These are phyloP conservation scores for Fusarium falciforme DNA, from an alignment of 2,329 filamentous ascomycete species.

Conservation along the genomic window DNA sequence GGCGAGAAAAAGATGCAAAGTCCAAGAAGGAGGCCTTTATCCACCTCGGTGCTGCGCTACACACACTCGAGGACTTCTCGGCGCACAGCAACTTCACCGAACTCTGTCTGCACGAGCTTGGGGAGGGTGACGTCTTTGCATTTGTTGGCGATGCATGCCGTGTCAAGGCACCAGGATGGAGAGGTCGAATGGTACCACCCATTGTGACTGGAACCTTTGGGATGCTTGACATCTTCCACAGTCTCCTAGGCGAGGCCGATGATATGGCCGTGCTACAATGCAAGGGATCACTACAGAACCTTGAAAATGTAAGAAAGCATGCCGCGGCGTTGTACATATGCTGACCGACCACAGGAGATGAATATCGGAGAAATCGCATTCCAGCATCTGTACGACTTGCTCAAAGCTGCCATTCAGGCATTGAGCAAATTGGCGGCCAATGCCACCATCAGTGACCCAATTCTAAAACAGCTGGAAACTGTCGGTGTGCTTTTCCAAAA, in stretches of 20 bases:
- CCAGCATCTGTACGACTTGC: slow-evolving; percentile 46
- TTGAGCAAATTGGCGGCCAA: slow-evolving; percentile 40
- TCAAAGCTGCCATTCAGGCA: slow-evolving; percentile 41
- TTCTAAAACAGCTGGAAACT: slow-evolving; percentile 43
- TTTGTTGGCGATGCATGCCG: slow-evolving; percentile 44
- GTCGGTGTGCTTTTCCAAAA: slow-evolving; percentile 43
- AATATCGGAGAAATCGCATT: slow-evolving; percentile 61
- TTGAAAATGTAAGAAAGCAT: slow-evolving; percentile 63
- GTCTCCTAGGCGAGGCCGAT: slow-evolving; percentile 64
- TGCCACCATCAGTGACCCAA: slow-evolving; percentile 29
- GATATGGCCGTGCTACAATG: slow-evolving; percentile 56
- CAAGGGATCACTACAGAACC: slow-evolving; percentile 73
- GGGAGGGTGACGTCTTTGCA: slow-evolving; percentile 74
- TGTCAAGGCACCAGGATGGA: slow-evolving; percentile 63
- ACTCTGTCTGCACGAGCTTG: slow-evolving; percentile 76
- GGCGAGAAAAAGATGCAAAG: slow-evolving; percentile 54
- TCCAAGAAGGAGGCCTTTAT: slow-evolving; percentile 45
- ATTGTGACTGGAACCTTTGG: slow-evolving; percentile 69
- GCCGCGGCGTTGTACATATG: neutral
- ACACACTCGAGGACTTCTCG: slow-evolving; percentile 73
- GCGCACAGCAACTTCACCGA: slow-evolving; percentile 84
- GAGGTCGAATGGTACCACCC: slow-evolving; percentile 69
- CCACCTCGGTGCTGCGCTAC: slow-evolving; percentile 74
- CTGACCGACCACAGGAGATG: slow-evolving; percentile 64
- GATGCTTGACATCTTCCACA: slow-evolving; percentile 78